Evolutionary conservation across 2,329 filamentous ascomycete genomes (phyloP).

Genomic region (Xylaria sp.): DNA sequence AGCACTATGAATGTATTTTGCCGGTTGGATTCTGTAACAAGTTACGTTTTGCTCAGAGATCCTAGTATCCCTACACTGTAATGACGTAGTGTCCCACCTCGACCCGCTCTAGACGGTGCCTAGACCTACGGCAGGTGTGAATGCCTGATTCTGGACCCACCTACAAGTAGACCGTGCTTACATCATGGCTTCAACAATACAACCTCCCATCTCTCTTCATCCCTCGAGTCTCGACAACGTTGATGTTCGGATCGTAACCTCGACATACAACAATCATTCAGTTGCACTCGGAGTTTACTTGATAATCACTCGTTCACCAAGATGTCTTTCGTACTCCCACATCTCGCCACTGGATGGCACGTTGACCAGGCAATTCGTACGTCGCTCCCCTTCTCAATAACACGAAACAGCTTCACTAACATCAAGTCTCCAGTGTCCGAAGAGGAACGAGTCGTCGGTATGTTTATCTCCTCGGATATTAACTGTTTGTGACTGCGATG

Average conservation of each 20-base stretch:
- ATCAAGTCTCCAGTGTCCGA: slow-evolving; percentile 47
- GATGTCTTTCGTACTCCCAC: slow-evolving; percentile 83
- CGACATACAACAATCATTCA: background rate
- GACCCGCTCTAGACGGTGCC: background rate
- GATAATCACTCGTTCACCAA: background rate
- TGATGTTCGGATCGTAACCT: background rate
- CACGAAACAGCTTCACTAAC: slow-evolving; percentile 7
- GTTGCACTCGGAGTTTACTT: background rate
- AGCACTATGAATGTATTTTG: no score
- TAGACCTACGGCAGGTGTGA: background rate
- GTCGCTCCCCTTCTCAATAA: background rate
- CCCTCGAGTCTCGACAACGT: background rate
- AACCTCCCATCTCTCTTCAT: background rate
- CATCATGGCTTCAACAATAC: background rate
- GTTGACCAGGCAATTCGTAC: slow-evolving; percentile 85
- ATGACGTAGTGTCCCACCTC: background rate
- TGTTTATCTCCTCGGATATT: background rate
- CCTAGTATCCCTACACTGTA: background rate
- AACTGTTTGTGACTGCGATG: background rate
- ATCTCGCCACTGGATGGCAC: slow-evolving; percentile 90
- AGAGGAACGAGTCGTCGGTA: slow-evolving; percentile 75
- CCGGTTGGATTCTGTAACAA: no score
- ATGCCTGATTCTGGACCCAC: background rate
- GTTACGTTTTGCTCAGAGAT: no score
- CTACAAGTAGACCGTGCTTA: background rate